A percentile compares a stretch with the other conserved stretches of the same genome.
These are phyloP conservation scores for Ophidiomyces ophidiicola DNA, from an alignment of 2,329 filamentous ascomycete genomes.

Conservation along the genomic window DNA sequence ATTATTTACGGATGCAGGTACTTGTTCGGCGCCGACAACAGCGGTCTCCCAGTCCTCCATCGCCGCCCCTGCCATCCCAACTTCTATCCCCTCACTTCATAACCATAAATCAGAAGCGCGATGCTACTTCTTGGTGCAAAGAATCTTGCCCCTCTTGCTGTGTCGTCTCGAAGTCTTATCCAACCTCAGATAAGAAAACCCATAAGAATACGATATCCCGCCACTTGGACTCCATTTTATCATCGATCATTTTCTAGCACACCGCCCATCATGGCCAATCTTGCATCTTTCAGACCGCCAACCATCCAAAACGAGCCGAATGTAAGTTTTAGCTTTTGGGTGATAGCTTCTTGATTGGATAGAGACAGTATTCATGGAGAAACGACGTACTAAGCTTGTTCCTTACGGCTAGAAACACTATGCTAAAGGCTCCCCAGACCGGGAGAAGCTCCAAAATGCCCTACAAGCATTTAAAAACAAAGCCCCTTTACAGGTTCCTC, in stretches of 20 bases:
- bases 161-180: neutral
- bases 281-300: slow-evolving; percentile 80
- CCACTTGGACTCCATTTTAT: neutral
- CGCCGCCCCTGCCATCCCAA: neutral
- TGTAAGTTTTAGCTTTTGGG: slow-evolving; percentile 44
- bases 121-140: slow-evolving; percentile 6
- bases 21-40: neutral
- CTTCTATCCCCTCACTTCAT: neutral
- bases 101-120: neutral
- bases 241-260: slow-evolving; percentile 3
- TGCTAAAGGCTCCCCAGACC: slow-evolving; percentile 66
- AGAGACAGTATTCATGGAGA: neutral
- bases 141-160: slow-evolving; percentile 5
- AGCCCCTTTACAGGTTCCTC: slow-evolving; percentile 63
- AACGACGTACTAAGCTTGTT: neutral
- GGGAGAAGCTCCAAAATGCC: slow-evolving; percentile 62
- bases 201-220: neutral
- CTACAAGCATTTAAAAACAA: slow-evolving; percentile 56
- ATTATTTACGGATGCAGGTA: slow-evolving; percentile 4
- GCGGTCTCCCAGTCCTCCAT: neutral
- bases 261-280: slow-evolving; percentile 35
- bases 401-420: slow-evolving; percentile 61
- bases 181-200: neutral
- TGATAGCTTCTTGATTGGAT: neutral
- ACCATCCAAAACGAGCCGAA: slow-evolving; percentile 90